Base-by-base conservation (phyloP, 2,329 filamentous ascomycete species). In the Trichophyton schoenleinii region DNA sequence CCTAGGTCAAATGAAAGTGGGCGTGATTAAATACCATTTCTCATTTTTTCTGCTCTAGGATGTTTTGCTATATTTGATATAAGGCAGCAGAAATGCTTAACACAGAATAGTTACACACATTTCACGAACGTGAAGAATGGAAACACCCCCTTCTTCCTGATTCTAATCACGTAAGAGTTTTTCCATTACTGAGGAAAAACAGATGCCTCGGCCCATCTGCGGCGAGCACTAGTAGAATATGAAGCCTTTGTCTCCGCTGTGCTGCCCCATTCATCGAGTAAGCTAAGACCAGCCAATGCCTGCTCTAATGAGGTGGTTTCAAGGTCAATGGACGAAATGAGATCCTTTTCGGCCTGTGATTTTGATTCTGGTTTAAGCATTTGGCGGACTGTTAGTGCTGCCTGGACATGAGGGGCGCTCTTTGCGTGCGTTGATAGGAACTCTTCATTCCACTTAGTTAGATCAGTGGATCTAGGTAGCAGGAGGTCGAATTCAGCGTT, bases 401-500 rank as follows among this genome's bases (percentile, higher is more conserved):
- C 81, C 61, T 88, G 81, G 2, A 86, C 77, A 69, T 89, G 84
- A 15, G 77, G 65, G 4, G 83, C 77, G 70, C 84, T 88, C 61
- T 79, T 72, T 66, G 83, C 82, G 75, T 92, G 80, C 66, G 81
- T 78, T 48, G 79, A 71, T 18, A 85, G 73, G 72, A 85, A 92
- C 22, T 83, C 80, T 44, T 85, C 78, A 72, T 91, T 92, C 75
- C 81, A 82, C 66, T 83, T 78, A 57, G 80, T 76, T 49, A 89
- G 78, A 58, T 86, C 80, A 20, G 78, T 73, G 42, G 76, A 74
- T 34, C 81, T 81, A 8, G 81, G 75, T 5, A 85, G 78, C 25
- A 87, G 74, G 7, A 80, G 77, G 41, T 81, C 82, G 67, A 91
- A 88, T 65, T 86, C 84, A 1, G 82, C 75, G 63, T 86, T 84